phyloP scores from a whole-genome alignment of 768 basidiomycete genomes.

The Phylloporus sp. region DNA sequence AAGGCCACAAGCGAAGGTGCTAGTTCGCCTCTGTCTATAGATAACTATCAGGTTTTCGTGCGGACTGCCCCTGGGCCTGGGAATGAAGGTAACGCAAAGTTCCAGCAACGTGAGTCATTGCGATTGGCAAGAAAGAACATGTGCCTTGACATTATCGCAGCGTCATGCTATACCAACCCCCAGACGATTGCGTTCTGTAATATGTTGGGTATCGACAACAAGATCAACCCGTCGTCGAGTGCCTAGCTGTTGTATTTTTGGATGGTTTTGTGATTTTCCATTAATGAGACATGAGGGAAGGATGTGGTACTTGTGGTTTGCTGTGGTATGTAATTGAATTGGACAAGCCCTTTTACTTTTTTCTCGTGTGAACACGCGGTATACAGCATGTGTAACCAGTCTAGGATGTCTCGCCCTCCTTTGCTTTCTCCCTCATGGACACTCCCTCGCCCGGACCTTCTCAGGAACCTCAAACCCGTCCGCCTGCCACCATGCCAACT shows the following conservation, averaged over 20 bases:
- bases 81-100: conserved; percentile 37
- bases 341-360: no score
- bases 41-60: conserved; percentile 62
- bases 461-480: background rate
- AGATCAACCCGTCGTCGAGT: conserved; percentile 40
- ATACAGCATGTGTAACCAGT: background rate
- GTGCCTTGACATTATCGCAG: conserved; percentile 35
- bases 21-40: conserved; percentile 32
- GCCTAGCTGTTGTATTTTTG: background rate
- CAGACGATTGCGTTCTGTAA: conserved; percentile 85
- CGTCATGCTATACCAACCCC: conserved; percentile 77
- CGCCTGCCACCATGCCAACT: background rate
- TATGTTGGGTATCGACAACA: conserved; percentile 78
- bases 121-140: background rate
- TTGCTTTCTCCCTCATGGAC: conserved; percentile 12
- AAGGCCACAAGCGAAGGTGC: background rate
- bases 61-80: conserved; percentile 59
- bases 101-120: conserved; percentile 37
- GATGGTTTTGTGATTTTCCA: background rate
- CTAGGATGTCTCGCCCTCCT: background rate
- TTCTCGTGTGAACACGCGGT: no score
- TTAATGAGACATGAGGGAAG: no score
- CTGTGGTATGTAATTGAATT: no score
- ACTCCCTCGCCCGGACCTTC: conserved; percentile 4
- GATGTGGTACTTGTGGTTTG: background rate